These are phyloP conservation scores for Yamadazyma phyllophila DNA, from an alignment of 805 yeast species.

Conservation along the genomic window DNA sequence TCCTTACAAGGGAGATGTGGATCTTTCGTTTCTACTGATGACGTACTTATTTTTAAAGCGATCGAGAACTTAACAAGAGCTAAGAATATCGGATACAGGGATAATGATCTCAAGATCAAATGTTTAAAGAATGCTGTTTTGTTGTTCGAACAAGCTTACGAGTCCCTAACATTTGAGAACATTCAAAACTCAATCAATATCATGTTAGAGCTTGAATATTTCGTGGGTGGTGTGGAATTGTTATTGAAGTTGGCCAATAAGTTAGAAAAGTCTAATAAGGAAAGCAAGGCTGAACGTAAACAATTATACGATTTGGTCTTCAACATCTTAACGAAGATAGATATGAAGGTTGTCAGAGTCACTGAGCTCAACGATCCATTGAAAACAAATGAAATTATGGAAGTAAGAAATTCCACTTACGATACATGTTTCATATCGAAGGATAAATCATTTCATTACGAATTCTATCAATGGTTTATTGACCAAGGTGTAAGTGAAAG, in stretches of 20 bases:
- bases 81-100: conserved; percentile 66
- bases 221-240: conserved; percentile 82
- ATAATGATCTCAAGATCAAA: conserved; percentile 62
- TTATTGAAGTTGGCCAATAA: conserved; percentile 62
- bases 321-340: conserved; percentile 69
- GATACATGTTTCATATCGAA: conserved; percentile 66
- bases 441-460: conserved; percentile 88
- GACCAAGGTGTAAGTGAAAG: conserved; percentile 73
- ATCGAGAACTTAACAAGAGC: conserved; percentile 89
- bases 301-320: conserved; percentile 73
- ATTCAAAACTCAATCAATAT: conserved; percentile 77
- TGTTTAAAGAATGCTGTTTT: conserved; percentile 73
- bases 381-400: conserved; percentile 49
- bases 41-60: conserved; percentile 90
- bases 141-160: conserved; percentile 76
- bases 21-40: conserved; percentile 89
- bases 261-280: conserved; percentile 33
- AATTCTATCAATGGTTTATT: conserved; percentile 90
- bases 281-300: conserved; percentile 22
- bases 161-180: conserved; percentile 72
- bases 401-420: conserved; percentile 70
- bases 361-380: conserved; percentile 32
- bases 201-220: conserved; percentile 74
- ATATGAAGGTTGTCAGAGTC: conserved; percentile 54
- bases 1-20: conserved; percentile 91